phyloP scores from a whole-genome alignment of 139 green algal genomes.

The Medakamo hakoo region DNA sequence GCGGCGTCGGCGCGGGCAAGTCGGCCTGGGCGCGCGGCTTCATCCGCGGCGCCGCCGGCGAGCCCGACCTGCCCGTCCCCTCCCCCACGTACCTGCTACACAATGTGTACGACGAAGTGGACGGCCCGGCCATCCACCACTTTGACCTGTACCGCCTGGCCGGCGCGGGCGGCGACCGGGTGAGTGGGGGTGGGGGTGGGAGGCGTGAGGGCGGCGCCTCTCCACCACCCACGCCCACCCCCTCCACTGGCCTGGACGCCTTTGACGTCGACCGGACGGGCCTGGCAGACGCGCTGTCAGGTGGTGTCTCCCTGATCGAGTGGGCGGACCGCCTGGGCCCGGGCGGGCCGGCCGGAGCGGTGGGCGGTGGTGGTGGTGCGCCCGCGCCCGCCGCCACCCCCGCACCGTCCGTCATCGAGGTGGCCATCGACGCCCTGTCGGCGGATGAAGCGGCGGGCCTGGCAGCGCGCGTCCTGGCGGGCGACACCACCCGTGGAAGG shows the following conservation, averaged over 20 bases:
- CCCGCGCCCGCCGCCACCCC: no score
- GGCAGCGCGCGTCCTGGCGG: background rate
- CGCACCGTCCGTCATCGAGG: background rate
- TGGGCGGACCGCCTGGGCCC: conserved; percentile 35
- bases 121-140: conserved; percentile 47
- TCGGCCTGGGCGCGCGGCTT: conserved; percentile 67
- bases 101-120: conserved; percentile 53
- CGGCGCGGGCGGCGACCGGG: background rate
- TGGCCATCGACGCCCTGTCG: background rate
- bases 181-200: background rate
- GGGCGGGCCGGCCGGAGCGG: conserved; percentile 5
- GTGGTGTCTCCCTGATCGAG: conserved; percentile 37
- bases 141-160: conserved; percentile 67
- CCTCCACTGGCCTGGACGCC: background rate
- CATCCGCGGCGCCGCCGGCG: conserved; percentile 37
- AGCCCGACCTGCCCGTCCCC: conserved; percentile 47
- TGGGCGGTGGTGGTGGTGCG: no score
- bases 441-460: no score
- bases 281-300: conserved; percentile 17
- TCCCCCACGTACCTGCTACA: conserved; percentile 75
- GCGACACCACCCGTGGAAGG: no score
- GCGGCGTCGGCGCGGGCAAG: conserved; percentile 65
- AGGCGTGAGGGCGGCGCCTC: background rate
- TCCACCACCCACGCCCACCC: no score
- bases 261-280: conserved; percentile 24